Base-by-base conservation (phyloP, 192 early-diverging fungal species). In the Cetraspora pellucida region DNA sequence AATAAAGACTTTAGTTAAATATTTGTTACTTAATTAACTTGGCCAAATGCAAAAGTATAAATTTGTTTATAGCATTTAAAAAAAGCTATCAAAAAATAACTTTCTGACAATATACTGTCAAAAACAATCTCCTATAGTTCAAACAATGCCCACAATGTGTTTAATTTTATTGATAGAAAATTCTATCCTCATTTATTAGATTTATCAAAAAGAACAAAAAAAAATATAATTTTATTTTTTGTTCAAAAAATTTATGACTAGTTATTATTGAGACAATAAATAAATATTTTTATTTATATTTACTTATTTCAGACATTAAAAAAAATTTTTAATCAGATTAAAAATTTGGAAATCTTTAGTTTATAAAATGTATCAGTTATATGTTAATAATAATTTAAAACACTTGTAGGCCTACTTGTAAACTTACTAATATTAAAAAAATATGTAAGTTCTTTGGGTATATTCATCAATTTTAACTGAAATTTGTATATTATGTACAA, bases 201-300 rank as follows among this genome's bases (percentile, higher is more conserved):
- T 37, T 37, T 37, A n/a, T 16, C n/a, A 27, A 55, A n/a, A 8
- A 16, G 23, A n/a, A 21, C n/a, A 16, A 0, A 4, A 60, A 27
- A 30, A 60, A 60, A 30, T 14, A 10, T 11, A 60, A 2, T 11
- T 60, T 60, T 30, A 47, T 47, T 23, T 46, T 68, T 47, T 45
- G 37, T 9, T n/a, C 44, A 11, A 68, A 46, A 46, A 4, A 68
- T 43, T 23, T 46, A 3, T 9, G 3, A 37, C 17, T 19, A 3
- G 8, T 43, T 45, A 16, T 68, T 44, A 46, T 68, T 19, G 16
- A 1, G 21, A 30, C 43, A 25, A n/a, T 68, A 11, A 21, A 68
- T n/a, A 68, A n/a, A 68, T 37, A 68, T 23, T 68, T 68, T 23
- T 37, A 68, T 27, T 28, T 46, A 19, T 37, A 67, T 44, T 23